Conservation (phyloP, 768 basidiomycete species). For the Tubosaeta sp. region DNA sequence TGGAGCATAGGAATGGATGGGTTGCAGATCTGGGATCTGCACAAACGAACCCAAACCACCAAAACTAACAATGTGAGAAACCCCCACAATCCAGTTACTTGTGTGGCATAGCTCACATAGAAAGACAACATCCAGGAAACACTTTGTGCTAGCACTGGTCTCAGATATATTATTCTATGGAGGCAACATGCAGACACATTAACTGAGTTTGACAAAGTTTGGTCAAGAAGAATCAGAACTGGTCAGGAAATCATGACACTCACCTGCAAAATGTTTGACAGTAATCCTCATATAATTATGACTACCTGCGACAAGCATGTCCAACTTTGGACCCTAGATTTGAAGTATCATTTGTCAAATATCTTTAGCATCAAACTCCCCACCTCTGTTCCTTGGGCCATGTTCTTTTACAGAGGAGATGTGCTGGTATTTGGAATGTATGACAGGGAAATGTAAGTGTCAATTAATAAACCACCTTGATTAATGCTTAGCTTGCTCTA, state of each 20-base stretch:
- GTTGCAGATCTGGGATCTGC: too few species aligned
- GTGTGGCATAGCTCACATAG: too few species aligned
- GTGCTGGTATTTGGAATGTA: constrained; percentile 1
- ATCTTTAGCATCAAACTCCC: background rate
- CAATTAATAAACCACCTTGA: background rate
- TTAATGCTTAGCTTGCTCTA: background rate
- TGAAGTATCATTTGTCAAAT: background rate
- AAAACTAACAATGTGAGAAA: too few species aligned
- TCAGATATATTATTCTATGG: constrained; percentile 3
- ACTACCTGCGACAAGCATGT: background rate
- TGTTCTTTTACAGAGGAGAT: background rate
- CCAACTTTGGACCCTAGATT: background rate
- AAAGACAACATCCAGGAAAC: background rate
- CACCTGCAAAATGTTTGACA: background rate
- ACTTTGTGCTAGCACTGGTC: constrained; percentile 5
- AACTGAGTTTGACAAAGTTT: constrained; percentile 1
- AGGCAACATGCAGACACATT: background rate
- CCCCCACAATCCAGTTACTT: too few species aligned
- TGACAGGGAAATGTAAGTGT: background rate
- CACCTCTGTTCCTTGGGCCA: background rate
- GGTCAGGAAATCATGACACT: constrained; percentile 8
- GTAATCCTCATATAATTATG: background rate
- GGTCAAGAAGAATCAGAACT: background rate
- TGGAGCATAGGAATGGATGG: too few species aligned
- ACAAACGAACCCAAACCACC: too few species aligned